phyloP scores from a whole-genome alignment of 306 rosid species.

The Lathyrus tuberosus region DNA sequence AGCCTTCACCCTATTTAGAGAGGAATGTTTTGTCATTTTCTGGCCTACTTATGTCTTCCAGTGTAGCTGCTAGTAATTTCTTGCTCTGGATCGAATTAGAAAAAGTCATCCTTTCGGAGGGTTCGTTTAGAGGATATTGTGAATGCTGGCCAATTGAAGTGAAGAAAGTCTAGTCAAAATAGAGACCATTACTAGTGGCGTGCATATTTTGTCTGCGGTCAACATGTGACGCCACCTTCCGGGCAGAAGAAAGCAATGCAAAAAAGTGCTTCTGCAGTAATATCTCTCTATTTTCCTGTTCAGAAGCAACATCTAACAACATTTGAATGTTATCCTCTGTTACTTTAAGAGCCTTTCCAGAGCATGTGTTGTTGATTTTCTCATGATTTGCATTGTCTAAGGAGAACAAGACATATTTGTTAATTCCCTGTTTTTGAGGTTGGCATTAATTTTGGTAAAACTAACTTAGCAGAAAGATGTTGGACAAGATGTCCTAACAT shows the following conservation, averaged over 20 bases:
- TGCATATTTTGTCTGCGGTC: conserved; percentile 47
- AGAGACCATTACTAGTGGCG: conserved; percentile 58
- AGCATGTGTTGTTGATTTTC: conserved; percentile 65
- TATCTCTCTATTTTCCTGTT: conserved; percentile 74
- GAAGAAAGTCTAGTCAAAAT: conserved; percentile 55
- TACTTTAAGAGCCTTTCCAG: conserved; percentile 94
- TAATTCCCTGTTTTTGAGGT: no score
- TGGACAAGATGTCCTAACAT: no score
- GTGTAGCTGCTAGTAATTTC: conserved; percentile 72
- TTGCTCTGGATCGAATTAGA: conserved; percentile 54
- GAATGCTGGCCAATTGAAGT: conserved; percentile 56
- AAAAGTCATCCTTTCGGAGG: conserved; percentile 58
- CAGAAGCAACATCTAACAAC: conserved; percentile 81
- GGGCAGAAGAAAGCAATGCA: conserved; percentile 73
- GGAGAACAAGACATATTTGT: conserved; percentile 61
- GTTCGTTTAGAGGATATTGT: conserved; percentile 53
- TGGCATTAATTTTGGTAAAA: no score
- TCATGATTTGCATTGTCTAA: conserved; percentile 73
- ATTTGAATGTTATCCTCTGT: conserved; percentile 89
- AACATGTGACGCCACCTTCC: conserved; percentile 64
- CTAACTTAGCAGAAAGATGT: no score
- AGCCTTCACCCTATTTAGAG: conserved; percentile 45
- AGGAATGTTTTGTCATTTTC: conserved; percentile 52
- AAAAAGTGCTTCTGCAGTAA: conserved; percentile 89
- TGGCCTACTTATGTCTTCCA: conserved; percentile 50